phyloP scores from a whole-genome alignment of 1,139 yeast species.

The Lodderomyces metapsilosis region DNA sequence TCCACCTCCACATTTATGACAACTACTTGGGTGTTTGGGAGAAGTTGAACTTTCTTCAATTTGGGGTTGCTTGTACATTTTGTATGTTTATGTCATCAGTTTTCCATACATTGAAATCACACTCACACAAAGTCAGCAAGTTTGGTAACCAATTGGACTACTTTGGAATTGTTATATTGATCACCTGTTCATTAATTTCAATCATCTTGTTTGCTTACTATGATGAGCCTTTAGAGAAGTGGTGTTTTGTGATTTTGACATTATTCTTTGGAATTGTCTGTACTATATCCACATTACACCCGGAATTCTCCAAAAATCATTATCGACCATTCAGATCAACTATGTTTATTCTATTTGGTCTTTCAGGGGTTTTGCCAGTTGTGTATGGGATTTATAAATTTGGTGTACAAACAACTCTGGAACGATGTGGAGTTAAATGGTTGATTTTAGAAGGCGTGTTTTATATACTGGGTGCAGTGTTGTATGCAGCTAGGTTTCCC shows the following conservation, averaged over 20 bases:
- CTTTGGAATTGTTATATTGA: constrained; percentile 77
- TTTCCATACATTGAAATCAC: constrained; percentile 77
- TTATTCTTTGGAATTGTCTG: constrained; percentile 59
- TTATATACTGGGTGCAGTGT: constrained; percentile 74
- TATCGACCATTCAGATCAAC: constrained; percentile 78
- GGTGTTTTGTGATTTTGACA: constrained; percentile 49
- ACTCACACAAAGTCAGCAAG: constrained; percentile 58
- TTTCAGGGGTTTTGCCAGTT: constrained; percentile 75
- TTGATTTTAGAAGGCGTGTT: constrained; percentile 66
- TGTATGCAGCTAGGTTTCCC: constrained; percentile 79
- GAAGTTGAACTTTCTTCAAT: constrained; percentile 35
- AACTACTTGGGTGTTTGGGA: constrained; percentile 45
- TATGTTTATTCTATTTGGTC: constrained; percentile 79
- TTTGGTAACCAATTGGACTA: constrained; percentile 84
- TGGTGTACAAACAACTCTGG: constrained; percentile 40
- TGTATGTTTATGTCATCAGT: constrained; percentile 75
- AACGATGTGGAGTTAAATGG: constrained; percentile 59
- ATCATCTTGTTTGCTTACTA: constrained; percentile 65
- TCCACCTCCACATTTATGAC: constrained; percentile 36
- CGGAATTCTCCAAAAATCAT: constrained; percentile 61
- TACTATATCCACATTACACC: constrained; percentile 60
- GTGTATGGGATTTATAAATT: constrained; percentile 43
- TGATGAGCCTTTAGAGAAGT: constrained; percentile 44
- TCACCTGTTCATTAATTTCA: constrained; percentile 73
- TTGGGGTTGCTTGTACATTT: constrained; percentile 39